phyloP scores from a whole-genome alignment of 345 rosid genomes.

The Eucalyptus polybractea region DNA sequence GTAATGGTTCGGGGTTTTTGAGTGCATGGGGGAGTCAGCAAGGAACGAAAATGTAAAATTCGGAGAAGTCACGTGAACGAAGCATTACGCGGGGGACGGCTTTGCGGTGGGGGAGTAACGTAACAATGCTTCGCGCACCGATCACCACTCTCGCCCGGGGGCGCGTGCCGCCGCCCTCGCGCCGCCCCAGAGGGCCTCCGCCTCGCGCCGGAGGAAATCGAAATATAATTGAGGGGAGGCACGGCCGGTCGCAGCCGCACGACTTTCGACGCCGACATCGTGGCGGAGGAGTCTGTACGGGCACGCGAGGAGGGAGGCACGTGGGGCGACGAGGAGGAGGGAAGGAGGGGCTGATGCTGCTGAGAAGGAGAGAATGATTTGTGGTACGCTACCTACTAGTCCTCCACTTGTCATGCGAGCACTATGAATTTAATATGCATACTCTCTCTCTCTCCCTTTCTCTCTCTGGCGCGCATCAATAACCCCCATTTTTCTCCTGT shows the following conservation, averaged over 20 bases:
- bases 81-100: not conserved
- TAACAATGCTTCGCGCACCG: not conserved
- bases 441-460: not conserved
- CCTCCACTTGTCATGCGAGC: conserved; percentile 69
- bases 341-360: not conserved
- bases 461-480: not conserved
- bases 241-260: not conserved
- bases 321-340: conserved; percentile 1
- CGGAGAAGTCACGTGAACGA: not conserved
- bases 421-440: conserved; percentile 32
- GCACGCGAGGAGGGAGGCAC: not conserved
- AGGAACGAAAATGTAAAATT: not conserved
- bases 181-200: not conserved
- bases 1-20: not conserved
- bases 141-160: not conserved
- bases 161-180: not conserved
- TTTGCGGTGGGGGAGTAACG: not conserved
- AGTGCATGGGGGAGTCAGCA: not conserved
- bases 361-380: conserved; percentile 10
- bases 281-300: not conserved
- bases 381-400: conserved; percentile 46
- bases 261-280: not conserved
- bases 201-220: not conserved
- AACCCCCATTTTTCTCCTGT: not conserved
- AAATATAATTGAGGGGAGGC: not conserved